Evolutionary conservation across 1,284 basidiomycete genomes (phyloP), one percentile per base, ranked within the genome.

Genomic region (Sanghuangporus baumii): DNA sequence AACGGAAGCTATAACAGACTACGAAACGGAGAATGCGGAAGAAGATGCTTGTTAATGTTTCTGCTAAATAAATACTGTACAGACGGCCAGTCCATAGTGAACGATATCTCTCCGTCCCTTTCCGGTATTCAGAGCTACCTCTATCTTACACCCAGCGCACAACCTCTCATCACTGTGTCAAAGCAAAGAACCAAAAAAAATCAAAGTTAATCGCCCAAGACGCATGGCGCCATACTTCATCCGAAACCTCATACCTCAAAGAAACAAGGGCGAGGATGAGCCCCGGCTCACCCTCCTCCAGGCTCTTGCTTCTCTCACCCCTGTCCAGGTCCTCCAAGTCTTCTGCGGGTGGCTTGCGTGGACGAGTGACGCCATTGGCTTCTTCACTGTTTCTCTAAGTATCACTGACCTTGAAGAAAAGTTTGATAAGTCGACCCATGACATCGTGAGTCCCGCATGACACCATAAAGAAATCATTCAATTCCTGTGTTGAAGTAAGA

Each of bases 331-430:
- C 76, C 79, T 80, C 6, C 81, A 85, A 68, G 84, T 89, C 70
- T 80, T 77, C 67, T 79, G 80, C 26, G 88, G 87, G 85, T 91
- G 86, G 86, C 75, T 91, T 9, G 88, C 89, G 12, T 91, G 89
- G 89, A 85, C 86, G 6, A 89, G 87, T 73, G 90, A 91, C 69
- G 86, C 88, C 0, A 81, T 88, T 69, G 89, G 93, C 73, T 96
- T 93, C 75, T 95, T 94, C 78, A 82, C 85, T 23, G 92, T 94
- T 11, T 90, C 89, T 1, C 81, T 95, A 66, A 86, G 84, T 12
- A 80, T 93, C 20, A 73, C 78, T 1, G 73, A 75, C 16, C 82
- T 95, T 1, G 72, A 79, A 47, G 68, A 64, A 0, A 81, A 87
- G 67, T 91, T 91, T 67, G 57, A 72, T 50, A 79, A 77, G 63